Evolutionary conservation across 768 basidiomycete genomes (phyloP), one percentile per base, ranked within the genome.

Genomic region (Termitomyces sp.): DNA sequence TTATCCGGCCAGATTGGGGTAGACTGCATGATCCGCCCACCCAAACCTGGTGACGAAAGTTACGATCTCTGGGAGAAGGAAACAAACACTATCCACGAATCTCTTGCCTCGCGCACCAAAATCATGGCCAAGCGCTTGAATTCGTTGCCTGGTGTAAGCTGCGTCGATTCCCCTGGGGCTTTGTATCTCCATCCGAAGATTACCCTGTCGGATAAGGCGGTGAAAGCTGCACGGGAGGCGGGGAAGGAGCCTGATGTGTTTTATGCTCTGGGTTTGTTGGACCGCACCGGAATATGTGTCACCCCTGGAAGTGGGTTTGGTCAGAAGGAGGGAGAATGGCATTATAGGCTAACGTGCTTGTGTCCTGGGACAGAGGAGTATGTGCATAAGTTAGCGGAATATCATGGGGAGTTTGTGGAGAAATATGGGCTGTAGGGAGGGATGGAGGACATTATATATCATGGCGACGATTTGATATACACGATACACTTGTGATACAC

Each of bases 281-380:
- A 96, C 60, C 80, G 81, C 70, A 94, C 93, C 0, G 94, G 94
- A 5, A 97, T 98, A 61, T 97, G 94, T 65, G 90, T 91, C 22
- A 91, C 98, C 5, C 92, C 94, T 5, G 96, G 96, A 0, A 87
- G 86, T 48, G 96, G 96, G 1, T 99, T 99, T 69, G 95, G 95
- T 5, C 95, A 98, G 76, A 88, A 81, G 72, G 86, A 89, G 50
- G 93, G 90, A 26, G 88, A 94, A 66, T 87, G 85, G 73, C 96
- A 99, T 72, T 88, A 97, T 68, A 77, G 96, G 36, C 73, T 98
- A 69, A 99, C 97, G 8, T 97, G 96, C 65, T 74, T 98, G 62
- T 97, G 94, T 65, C 94, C 94, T 2, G 93, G 92, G 41, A 92
- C 93, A 18, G 95, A 96, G 46, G 93, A 94, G 65, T 98, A 94